Evolutionary conservation across 345 rosid species (phyloP), one percentile per base, ranked within the genome.

Genomic region (Brassica carinata): DNA sequence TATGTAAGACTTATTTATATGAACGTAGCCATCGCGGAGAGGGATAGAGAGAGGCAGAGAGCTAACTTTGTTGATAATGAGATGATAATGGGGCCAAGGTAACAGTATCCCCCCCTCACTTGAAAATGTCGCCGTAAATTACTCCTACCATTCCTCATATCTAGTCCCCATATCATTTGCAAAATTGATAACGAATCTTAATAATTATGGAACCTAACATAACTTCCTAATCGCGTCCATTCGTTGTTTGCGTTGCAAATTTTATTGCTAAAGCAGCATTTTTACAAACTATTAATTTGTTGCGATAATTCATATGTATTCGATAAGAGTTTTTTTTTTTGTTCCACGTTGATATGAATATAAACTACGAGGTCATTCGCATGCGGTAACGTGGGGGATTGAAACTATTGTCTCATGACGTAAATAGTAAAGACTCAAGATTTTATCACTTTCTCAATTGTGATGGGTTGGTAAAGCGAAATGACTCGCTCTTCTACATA

Each of bases 41-140:
- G 36, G 26, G 68, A 77, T 18, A 77, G 19, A 74, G 40, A 67
- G 72, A 31, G 36, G 70, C 14, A 74, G 40, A 67, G 72, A 31
- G 36, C 58, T 18, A 3, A 26, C 58, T 13, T 17, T 34, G 68
- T 51, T 64, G 58, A 64, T 45, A 61, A 74, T 17, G 26, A 59
- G 14, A 79, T 79, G 30, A 74, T 43, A 73, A 74, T 80, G 71
- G 75, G 82, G 71, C 10, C 79, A 53, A 48, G 55, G 8, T 68
- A 74, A 80, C 66, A 74, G 15, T 80, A 59, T 48, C 55, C 38
- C 71, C 59, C 83, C 83, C 66, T 75, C 83, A 80, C 83, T 80
- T 3, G 15, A 62, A 29, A 74, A 69, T 80, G 83, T 80, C 75
- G 75, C 83, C 79, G 71, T 59, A 8, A 80, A 75, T 70, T 75